Evolutionary conservation across 805 yeast genomes (phyloP), one percentile per base, ranked within the genome.

Genomic region (Metschnikowia lochheadii): DNA sequence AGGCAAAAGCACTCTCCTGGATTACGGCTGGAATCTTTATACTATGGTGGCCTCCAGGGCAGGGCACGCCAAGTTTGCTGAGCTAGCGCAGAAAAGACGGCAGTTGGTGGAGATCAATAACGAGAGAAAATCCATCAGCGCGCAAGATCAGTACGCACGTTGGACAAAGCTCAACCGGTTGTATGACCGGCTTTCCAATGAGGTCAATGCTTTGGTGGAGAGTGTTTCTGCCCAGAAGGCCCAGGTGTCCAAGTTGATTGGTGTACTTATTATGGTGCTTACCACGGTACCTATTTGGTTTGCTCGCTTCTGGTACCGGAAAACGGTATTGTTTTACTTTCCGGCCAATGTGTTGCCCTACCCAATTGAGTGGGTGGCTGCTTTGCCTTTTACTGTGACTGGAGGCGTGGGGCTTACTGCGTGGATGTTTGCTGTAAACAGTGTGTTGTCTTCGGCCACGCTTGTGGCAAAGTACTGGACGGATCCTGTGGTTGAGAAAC

Each of bases 71-170:
- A 56, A 62, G 47, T 61, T 71, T 37, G 55, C 44, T 4, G 53
- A 57, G 32, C 57, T 69, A 31, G 54, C 61, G 3, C 44, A 31
- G 5, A 68, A 64, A 47, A 72, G 76, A 48, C 57, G 62, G 7
- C 79, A 85, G 54, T 78, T 83, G 45, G 63, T 66, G 14, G 65
- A 69, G 17, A 62, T 82, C 20, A 73, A 79, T 56, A 73, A 70
- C 13, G 81, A 83, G 58, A 78, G 89, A 53, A 72, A 80, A 31
- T 55, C 75, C 2, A 79, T 90, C 8, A 81, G 89, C 49, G 92
- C 97, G 1, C 97, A 92, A 66, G 97, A 94, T 64, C 84, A 94
- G 61, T 94, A 92, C 66, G 97, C 97, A 29, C 84, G 81, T 61
- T 94, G 98, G 98, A 95, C 97, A 1, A 89, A 89, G 65, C 75